Conservation (phyloP, 2,329 filamentous ascomycete genomes). For the Leptosphaerulina australis region DNA sequence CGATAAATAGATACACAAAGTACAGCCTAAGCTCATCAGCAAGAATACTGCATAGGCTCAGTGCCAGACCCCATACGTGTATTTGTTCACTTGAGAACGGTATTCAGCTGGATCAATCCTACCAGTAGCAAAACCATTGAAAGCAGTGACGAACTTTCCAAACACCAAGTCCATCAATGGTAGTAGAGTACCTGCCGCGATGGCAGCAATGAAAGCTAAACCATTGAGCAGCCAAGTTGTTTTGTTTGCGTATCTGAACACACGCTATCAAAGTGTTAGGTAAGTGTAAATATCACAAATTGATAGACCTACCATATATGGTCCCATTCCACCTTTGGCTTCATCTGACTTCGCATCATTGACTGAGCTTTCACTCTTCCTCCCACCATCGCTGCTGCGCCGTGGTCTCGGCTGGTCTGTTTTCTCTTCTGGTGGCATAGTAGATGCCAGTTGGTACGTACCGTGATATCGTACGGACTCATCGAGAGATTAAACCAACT, state of each 20-base stretch:
- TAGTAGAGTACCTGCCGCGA: conserved; percentile 53
- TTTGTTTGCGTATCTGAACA: conserved; percentile 45
- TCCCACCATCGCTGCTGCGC: conserved; percentile 13
- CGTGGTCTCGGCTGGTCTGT: conserved; percentile 7
- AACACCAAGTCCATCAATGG: conserved; percentile 61
- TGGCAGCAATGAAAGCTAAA: conserved; percentile 45
- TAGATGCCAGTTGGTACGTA: neutral
- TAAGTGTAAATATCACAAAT: neutral
- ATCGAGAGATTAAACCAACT: neutral
- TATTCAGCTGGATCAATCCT: conserved; percentile 43
- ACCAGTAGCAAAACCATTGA: conserved; percentile 53
- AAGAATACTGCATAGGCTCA: no score
- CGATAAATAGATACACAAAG: conserved; percentile 73
- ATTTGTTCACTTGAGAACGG: conserved; percentile 47
- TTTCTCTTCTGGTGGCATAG: conserved; percentile 21
- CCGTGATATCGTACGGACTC: neutral
- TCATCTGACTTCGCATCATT: conserved; percentile 19
- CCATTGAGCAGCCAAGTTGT: conserved; percentile 41
- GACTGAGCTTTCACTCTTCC: neutral
- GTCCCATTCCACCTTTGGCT: conserved; percentile 25
- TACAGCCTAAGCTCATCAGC: conserved; percentile 58
- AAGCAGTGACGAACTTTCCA: conserved; percentile 56
- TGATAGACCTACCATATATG: conserved; percentile 32
- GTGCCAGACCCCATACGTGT: conserved; percentile 29
- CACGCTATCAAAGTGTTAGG: conserved; percentile 33